A percentile compares a stretch with the other conserved stretches of the same genome.
phyloP scores from a whole-genome alignment of 2,329 filamentous ascomycete genomes.

The Diaporthe sp. region DNA sequence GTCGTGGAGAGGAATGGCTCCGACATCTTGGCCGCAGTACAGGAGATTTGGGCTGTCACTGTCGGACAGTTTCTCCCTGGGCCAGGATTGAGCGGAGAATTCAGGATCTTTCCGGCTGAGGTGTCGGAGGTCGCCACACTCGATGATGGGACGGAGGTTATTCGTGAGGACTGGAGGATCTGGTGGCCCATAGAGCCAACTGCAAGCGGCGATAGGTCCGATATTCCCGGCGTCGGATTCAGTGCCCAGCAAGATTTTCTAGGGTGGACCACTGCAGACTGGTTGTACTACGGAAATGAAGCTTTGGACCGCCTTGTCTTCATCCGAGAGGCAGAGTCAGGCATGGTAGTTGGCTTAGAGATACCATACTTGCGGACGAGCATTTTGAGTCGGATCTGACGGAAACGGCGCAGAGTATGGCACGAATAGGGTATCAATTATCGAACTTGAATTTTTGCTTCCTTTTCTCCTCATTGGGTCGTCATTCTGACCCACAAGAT shows the following conservation, averaged over 20 bases:
- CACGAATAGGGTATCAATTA: neutral
- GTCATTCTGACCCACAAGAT: neutral
- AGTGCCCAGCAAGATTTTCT: neutral
- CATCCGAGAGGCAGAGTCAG: neutral
- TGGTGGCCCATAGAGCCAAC: neutral
- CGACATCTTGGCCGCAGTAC: neutral
- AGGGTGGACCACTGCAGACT: neutral
- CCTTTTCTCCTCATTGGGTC: neutral
- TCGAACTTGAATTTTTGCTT: neutral
- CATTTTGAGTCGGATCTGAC: neutral
- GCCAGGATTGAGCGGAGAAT: neutral
- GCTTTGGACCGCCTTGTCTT: neutral
- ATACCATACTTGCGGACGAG: constrained; percentile 1
- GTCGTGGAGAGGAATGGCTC: neutral
- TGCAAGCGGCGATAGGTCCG: neutral
- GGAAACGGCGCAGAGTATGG: neutral
- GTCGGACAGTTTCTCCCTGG: neutral
- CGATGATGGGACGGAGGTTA: neutral
- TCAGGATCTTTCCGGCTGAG: neutral
- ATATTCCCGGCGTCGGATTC: neutral
- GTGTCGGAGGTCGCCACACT: neutral
- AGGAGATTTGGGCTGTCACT: neutral
- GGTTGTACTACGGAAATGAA: neutral
- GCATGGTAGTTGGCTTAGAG: neutral
- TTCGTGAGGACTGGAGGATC: neutral